These are phyloP conservation scores for Vicia faba DNA, from an alignment of 306 rosid species.

Conservation along the genomic window DNA sequence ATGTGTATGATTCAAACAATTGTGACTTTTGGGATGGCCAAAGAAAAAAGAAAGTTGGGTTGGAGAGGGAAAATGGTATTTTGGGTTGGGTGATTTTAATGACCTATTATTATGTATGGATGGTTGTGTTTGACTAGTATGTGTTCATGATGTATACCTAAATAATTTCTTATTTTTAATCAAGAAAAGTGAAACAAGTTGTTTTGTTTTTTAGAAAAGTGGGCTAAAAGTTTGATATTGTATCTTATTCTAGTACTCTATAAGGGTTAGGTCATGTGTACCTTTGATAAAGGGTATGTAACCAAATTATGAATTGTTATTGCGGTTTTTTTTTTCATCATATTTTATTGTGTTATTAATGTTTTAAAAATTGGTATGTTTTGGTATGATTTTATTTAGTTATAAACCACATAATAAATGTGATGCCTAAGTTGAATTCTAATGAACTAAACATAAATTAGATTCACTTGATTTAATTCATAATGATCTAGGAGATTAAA, in stretches of 20 bases:
- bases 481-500: no score
- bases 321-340: neutral
- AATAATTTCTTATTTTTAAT: neutral
- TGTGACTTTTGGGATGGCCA: slow-evolving; percentile 32
- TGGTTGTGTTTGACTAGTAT: slow-evolving; percentile 39
- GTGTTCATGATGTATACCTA: slow-evolving; percentile 17
- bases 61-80: slow-evolving; percentile 16
- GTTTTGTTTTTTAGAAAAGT: neutral
- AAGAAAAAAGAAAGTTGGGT: slow-evolving; percentile 8
- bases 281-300: neutral
- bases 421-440: no score
- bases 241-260: neutral
- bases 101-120: slow-evolving; percentile 21
- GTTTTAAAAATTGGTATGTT: no score
- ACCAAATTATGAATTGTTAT: neutral
- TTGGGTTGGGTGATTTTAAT: slow-evolving; percentile 32
- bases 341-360: neutral
- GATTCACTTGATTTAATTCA: no score
- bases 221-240: neutral
- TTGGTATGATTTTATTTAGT: no score
- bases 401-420: no score
- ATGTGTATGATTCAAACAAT: slow-evolving; percentile 1
- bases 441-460: no score
- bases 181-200: neutral
- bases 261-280: neutral